phyloP scores from a whole-genome alignment of 192 early-diverging fungal genomes.

The Fimicolochytrium jonesii region DNA sequence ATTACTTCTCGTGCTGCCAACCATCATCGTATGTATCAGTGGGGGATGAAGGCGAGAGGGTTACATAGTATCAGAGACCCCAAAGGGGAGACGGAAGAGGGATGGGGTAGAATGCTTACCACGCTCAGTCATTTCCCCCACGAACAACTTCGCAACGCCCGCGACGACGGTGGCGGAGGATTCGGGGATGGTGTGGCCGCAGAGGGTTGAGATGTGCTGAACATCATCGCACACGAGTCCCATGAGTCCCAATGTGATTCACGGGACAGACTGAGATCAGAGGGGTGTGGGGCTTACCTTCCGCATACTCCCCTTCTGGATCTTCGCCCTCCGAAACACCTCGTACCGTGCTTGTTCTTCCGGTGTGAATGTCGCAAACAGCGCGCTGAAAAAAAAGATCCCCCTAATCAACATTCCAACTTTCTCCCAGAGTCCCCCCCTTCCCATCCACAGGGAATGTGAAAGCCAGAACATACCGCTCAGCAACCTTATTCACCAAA shows the following conservation, averaged over 20 bases:
- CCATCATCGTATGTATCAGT: no score
- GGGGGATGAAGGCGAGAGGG: no score
- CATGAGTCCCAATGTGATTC: no score
- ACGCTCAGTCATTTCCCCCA: conserved; percentile 83
- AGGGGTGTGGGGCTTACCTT: conserved; percentile 42
- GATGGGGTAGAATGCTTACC: no score
- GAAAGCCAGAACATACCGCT: neutral
- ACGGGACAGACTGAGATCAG: no score
- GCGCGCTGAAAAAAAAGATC: conserved; percentile 31
- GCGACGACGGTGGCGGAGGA: conserved; percentile 73
- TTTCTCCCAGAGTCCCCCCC: no score
- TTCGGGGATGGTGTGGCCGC: conserved; percentile 55
- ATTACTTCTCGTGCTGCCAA: conserved; percentile 71
- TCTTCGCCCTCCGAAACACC: conserved; percentile 70
- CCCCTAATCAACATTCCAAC: neutral
- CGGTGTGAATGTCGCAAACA: conserved; percentile 64
- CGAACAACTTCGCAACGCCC: conserved; percentile 87
- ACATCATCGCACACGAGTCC: neutral
- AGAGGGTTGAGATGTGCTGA: conserved; percentile 2
- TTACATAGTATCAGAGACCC: no score
- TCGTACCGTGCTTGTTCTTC: conserved; percentile 77
- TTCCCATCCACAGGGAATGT: neutral
- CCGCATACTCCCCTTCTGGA: conserved; percentile 73
- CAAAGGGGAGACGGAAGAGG: no score
- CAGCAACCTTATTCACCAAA: conserved; percentile 11